Conservation (phyloP, 2,329 filamentous ascomycete species). For the Calonectria henricotiae region DNA sequence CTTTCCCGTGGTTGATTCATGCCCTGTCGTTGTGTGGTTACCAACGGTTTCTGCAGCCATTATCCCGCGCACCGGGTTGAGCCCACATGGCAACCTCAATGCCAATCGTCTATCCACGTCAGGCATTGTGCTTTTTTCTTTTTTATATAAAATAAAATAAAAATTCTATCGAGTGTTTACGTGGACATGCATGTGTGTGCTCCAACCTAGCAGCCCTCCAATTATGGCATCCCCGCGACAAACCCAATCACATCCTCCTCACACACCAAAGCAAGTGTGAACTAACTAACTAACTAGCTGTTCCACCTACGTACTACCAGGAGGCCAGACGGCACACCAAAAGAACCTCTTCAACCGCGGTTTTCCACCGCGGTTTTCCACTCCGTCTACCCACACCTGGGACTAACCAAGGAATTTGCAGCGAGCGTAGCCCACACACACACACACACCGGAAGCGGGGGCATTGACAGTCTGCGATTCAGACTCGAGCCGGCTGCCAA, state of each 20-base stretch:
- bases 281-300: background rate
- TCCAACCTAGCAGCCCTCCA: background rate
- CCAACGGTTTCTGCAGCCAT: conserved; percentile 12
- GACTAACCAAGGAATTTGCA: background rate
- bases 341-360: conserved; percentile 6
- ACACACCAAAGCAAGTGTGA: background rate
- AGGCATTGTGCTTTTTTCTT: background rate
- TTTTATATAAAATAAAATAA: background rate
- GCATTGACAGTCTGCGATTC: background rate
- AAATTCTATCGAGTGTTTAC: background rate
- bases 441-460: conserved; percentile 14
- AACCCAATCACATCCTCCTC: background rate
- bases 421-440: background rate
- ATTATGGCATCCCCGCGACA: background rate
- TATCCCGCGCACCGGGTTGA: background rate
- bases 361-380: background rate
- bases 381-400: background rate
- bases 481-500: background rate
- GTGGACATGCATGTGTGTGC: background rate
- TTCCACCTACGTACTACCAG: background rate
- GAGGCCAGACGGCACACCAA: conserved; percentile 10
- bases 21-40: background rate
- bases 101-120: background rate
- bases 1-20: background rate
- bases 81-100: background rate